Conservation (phyloP, 1,284 basidiomycete species). For the Leccinum pachyderme region DNA sequence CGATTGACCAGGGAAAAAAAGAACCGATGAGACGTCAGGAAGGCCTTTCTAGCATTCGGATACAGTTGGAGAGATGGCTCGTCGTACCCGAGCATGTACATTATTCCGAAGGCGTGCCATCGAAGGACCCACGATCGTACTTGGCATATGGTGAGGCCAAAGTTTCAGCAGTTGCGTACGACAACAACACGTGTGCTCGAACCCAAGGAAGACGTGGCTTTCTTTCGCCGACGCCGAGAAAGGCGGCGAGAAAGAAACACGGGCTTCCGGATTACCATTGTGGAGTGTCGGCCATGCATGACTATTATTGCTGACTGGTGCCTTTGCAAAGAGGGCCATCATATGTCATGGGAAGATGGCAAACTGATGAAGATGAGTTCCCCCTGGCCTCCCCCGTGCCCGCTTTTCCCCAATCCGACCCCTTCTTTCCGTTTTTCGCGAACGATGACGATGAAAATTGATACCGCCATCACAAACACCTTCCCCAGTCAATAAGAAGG, state of each 20-base stretch:
- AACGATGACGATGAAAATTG: background rate
- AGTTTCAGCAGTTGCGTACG: slow-evolving; percentile 1
- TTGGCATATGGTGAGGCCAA: background rate
- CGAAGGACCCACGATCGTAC: background rate
- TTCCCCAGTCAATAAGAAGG: background rate
- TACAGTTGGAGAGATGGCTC: background rate
- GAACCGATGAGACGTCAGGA: background rate
- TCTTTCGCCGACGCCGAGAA: background rate
- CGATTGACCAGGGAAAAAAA: background rate
- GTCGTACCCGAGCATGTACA: background rate
- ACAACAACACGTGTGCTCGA: slow-evolving; percentile 5
- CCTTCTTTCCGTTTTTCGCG: background rate
- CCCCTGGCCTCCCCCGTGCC: background rate
- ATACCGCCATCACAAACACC: background rate
- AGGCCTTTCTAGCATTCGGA: background rate
- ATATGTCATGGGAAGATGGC: background rate
- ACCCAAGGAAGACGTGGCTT: slow-evolving; percentile 6
- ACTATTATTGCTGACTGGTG: background rate
- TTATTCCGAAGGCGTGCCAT: background rate
- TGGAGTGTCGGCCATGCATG: background rate
- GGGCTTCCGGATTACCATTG: background rate
- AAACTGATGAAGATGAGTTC: background rate
- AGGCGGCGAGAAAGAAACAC: background rate
- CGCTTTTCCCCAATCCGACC: background rate
- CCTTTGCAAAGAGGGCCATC: background rate